Conservation (phyloP, 2,329 filamentous ascomycete species). For the Cercospora sojina region DNA sequence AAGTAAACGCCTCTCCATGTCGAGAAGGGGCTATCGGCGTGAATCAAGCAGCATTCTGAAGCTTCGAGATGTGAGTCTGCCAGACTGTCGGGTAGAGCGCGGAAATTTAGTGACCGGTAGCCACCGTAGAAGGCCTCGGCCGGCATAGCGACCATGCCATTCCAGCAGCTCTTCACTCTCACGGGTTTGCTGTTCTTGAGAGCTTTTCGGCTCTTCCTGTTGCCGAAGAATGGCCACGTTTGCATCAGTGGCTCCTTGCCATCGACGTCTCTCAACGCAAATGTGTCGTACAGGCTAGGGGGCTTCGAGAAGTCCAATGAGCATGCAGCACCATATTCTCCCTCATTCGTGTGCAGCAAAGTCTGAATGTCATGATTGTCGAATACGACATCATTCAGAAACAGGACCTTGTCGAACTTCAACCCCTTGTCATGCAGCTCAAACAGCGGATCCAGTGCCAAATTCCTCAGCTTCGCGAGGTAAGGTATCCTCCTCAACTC, state of each 20-base stretch:
- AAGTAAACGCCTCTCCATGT: slow-evolving; percentile 59
- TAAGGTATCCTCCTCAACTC: slow-evolving; percentile 68
- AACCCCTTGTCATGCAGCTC: slow-evolving; percentile 52
- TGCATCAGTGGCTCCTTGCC: slow-evolving; percentile 54
- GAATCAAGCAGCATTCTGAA: slow-evolving; percentile 77
- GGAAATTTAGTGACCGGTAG: slow-evolving; percentile 55
- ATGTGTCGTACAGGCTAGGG: slow-evolving; percentile 61
- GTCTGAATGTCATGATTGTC: slow-evolving; percentile 56
- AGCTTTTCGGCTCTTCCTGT: slow-evolving; percentile 52
- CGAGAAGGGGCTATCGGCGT: slow-evolving; percentile 66
- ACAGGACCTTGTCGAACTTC: slow-evolving; percentile 60
- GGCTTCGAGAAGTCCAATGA: slow-evolving; percentile 59
- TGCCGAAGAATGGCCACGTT: slow-evolving; percentile 61
- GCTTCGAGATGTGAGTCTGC: slow-evolving; percentile 64
- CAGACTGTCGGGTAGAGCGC: slow-evolving; percentile 63
- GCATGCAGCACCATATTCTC: slow-evolving; percentile 62
- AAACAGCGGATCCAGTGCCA: slow-evolving; percentile 59
- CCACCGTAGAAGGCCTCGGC: slow-evolving; percentile 55
- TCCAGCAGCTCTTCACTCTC: slow-evolving; percentile 67
- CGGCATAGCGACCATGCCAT: slow-evolving; percentile 53
- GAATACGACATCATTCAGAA: slow-evolving; percentile 65
- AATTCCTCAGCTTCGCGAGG: slow-evolving; percentile 63
- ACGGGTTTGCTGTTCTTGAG: slow-evolving; percentile 55
- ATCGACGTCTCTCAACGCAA: slow-evolving; percentile 57
- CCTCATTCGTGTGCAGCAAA: slow-evolving; percentile 58